A percentile compares a stretch with the other conserved stretches of the same genome.
These are phyloP conservation scores for Apiospora sp. DNA, from an alignment of 2,329 filamentous ascomycete species.

Conservation along the genomic window DNA sequence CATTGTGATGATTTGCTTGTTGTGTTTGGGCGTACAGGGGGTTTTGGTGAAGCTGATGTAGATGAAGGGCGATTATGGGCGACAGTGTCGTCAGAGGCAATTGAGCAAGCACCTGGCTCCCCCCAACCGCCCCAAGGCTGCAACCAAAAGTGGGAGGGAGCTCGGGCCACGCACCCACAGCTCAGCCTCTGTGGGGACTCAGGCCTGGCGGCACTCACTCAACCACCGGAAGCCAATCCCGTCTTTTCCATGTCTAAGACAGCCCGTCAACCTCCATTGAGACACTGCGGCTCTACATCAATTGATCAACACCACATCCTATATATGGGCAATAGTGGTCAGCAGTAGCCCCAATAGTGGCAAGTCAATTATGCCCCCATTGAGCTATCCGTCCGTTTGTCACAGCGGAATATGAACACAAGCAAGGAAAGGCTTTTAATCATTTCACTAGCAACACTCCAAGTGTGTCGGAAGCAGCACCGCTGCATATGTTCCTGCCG, in stretches of 20 bases:
- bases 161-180: neutral
- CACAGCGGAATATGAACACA: neutral
- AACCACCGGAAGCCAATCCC: neutral
- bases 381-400: neutral
- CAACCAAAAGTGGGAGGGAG: constrained; percentile 14
- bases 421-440: neutral
- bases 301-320: neutral
- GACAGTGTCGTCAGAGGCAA: constrained; percentile 21
- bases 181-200: neutral
- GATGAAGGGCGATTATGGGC: constrained; percentile 10
- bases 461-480: neutral
- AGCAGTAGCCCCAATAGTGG: neutral
- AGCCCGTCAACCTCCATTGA: neutral
- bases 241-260: neutral
- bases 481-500: rapidly evolving
- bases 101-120: neutral
- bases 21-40: neutral
- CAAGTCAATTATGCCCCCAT: no score
- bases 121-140: constrained; percentile 13
- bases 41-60: constrained; percentile 1
- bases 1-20: constrained; percentile 40
- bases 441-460: neutral
- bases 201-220: neutral
- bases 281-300: neutral
- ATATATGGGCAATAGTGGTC: neutral